These are phyloP conservation scores for Fragaria ananassa DNA, from an alignment of 306 rosid genomes.

Conservation along the genomic window DNA sequence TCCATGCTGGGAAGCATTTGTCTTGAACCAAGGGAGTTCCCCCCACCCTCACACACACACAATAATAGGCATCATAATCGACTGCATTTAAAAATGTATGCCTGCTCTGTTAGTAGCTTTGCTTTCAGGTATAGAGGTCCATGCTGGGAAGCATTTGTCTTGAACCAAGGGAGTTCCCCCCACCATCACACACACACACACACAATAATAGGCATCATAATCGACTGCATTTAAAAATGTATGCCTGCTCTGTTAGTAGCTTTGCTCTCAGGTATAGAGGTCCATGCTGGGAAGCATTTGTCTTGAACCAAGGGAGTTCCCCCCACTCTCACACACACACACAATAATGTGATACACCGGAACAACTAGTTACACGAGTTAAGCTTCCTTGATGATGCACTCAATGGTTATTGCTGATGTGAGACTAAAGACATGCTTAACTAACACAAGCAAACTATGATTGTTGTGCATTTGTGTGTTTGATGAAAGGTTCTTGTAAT, in stretches of 20 bases:
- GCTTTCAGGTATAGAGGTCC: too few species aligned
- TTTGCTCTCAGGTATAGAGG: neutral
- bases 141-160: too few species aligned
- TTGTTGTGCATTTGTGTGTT: neutral
- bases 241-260: neutral
- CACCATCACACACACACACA: too few species aligned
- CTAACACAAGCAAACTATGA: neutral
- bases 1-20: neutral
- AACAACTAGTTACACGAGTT: neutral
- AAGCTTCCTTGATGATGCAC: neutral
- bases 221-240: neutral
- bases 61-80: too few species aligned
- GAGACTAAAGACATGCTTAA: neutral
- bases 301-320: neutral
- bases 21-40: neutral
- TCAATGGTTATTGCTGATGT: neutral
- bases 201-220: neutral
- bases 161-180: too few species aligned
- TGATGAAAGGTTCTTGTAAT: neutral
- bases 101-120: too few species aligned
- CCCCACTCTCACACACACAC: neutral
- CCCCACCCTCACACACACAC: neutral
- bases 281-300: neutral
- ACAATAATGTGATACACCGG: neutral
- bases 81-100: too few species aligned